phyloP scores from a whole-genome alignment of 768 basidiomycete species.

The Mycena latifolia region DNA sequence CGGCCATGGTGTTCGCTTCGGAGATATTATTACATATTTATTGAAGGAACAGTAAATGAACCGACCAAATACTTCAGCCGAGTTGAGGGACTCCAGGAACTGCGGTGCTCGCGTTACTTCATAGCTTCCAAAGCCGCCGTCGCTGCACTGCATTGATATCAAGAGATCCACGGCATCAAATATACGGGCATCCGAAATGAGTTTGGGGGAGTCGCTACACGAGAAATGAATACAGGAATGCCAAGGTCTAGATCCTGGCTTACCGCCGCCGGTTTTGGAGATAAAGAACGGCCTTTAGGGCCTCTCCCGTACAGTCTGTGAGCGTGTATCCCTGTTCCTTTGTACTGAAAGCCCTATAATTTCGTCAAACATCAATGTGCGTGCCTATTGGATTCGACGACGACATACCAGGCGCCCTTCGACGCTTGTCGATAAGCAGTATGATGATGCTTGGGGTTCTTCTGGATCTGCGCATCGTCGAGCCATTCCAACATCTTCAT shows the following conservation, averaged over 20 bases:
- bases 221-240: slow-evolving; percentile 21
- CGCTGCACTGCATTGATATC: slow-evolving; percentile 73
- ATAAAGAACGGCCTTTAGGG: slow-evolving; percentile 89
- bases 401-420: slow-evolving; percentile 66
- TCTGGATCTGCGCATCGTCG: slow-evolving; percentile 77
- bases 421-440: slow-evolving; percentile 74
- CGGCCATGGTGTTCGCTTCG: slow-evolving; percentile 95
- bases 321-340: slow-evolving; percentile 95
- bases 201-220: slow-evolving; percentile 69
- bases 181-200: slow-evolving; percentile 81
- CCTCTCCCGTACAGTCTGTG: slow-evolving; percentile 95
- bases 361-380: no score
- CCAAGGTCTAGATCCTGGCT: slow-evolving; percentile 41
- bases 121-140: no score
- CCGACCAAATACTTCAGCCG: slow-evolving; percentile 95
- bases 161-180: slow-evolving; percentile 90
- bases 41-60: slow-evolving; percentile 26
- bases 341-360: slow-evolving; percentile 71
- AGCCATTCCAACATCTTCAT: slow-evolving; percentile 79
- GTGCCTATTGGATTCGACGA: no score
- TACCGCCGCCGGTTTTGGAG: slow-evolving; percentile 84
- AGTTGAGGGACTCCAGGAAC: slow-evolving; percentile 89
- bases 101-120: slow-evolving; percentile 75
- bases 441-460: slow-evolving; percentile 75
- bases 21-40: no score